phyloP scores from a whole-genome alignment of 2,329 filamentous ascomycete genomes.

The Cladosporium colombiae region DNA sequence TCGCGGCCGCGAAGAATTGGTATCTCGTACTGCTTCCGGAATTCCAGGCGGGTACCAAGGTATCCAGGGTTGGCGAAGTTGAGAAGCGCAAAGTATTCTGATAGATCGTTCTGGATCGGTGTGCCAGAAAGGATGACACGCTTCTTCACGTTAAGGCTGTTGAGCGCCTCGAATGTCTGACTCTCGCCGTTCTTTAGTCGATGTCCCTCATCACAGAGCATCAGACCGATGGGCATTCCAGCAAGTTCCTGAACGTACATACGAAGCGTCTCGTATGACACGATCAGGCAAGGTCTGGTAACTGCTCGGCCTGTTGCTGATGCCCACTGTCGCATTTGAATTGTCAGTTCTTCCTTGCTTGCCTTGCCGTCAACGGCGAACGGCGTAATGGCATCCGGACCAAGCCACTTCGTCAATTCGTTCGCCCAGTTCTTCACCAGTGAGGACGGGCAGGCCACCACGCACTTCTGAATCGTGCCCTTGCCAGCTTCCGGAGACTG shows the following conservation, averaged over 20 bases:
- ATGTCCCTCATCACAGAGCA: slow-evolving; percentile 96
- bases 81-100: slow-evolving; percentile 93
- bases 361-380: slow-evolving; percentile 98
- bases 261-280: slow-evolving; percentile 94
- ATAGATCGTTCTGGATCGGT: slow-evolving; percentile 97
- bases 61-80: slow-evolving; percentile 96
- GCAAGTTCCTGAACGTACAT: slow-evolving; percentile 88
- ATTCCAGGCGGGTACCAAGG: slow-evolving; percentile 84
- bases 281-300: slow-evolving; percentile 90
- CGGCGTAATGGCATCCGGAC: slow-evolving; percentile 82
- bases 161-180: slow-evolving; percentile 89
- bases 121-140: slow-evolving; percentile 95
- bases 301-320: slow-evolving; percentile 87
- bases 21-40: slow-evolving; percentile 89
- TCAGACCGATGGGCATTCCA: slow-evolving; percentile 83
- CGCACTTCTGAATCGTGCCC: slow-evolving; percentile 89
- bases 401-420: slow-evolving; percentile 94
- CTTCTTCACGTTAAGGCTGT: slow-evolving; percentile 83
- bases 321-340: slow-evolving; percentile 91
- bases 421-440: slow-evolving; percentile 98
- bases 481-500: slow-evolving; percentile 96
- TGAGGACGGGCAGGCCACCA: slow-evolving; percentile 95
- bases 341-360: slow-evolving; percentile 86
- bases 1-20: slow-evolving; percentile 91
- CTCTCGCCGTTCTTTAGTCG: slow-evolving; percentile 95